Evolutionary conservation across 2,329 filamentous ascomycete genomes (phyloP).

Genomic region (Arthrobotrys sphaeroides): DNA sequence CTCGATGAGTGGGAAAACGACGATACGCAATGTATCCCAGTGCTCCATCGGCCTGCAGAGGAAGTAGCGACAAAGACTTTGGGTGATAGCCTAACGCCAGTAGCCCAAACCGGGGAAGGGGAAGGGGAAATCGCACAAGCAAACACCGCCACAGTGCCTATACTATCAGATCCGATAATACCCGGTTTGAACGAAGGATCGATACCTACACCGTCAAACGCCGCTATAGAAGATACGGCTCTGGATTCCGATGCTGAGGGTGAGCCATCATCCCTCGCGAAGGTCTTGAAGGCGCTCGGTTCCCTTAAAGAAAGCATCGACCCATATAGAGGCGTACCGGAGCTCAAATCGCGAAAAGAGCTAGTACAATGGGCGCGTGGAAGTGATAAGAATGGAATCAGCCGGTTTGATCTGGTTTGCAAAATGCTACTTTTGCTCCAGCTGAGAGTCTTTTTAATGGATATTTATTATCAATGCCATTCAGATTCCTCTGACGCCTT

Average conservation of each 20-base stretch:
- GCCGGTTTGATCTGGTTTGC: background rate
- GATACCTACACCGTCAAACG: background rate
- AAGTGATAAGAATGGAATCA: background rate
- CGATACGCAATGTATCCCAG: background rate
- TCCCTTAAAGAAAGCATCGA: no score
- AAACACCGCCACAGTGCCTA: no score
- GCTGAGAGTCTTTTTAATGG: slow-evolving; percentile 34
- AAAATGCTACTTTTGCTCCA: slow-evolving; percentile 25
- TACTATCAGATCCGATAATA: no score
- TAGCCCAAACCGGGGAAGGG: background rate
- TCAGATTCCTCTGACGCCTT: slow-evolving; percentile 20
- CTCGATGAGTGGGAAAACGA: slow-evolving; percentile 18
- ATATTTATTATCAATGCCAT: slow-evolving; percentile 23
- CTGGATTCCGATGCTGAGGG: no score
- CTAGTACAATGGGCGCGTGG: background rate
- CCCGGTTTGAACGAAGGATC: no score
- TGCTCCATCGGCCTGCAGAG: background rate
- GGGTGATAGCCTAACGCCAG: no score
- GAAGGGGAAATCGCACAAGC: no score
- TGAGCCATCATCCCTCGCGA: no score
- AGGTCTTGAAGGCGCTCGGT: no score
- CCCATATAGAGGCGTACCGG: background rate
- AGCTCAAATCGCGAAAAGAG: background rate
- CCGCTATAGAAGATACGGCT: no score
- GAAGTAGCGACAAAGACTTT: no score